Conservation (phyloP, 2,329 filamentous ascomycete genomes). For the Xylaria sp. region DNA sequence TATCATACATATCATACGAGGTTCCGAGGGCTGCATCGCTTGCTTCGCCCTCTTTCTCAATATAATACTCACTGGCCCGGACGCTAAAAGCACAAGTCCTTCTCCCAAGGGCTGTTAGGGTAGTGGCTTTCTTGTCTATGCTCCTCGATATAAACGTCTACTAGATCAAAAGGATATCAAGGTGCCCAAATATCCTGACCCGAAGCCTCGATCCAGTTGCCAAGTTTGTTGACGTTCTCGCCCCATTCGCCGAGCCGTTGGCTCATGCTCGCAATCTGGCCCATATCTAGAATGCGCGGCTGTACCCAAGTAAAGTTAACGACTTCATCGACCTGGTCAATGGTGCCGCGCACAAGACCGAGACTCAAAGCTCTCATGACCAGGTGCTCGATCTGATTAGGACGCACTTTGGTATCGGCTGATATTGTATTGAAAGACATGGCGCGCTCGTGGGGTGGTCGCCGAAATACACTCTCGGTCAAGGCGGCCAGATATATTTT, state of each 20-base stretch:
- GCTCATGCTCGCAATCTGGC: conserved; percentile 94
- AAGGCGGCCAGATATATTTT: conserved; percentile 98
- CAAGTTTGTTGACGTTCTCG: conserved; percentile 92
- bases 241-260: conserved; percentile 93
- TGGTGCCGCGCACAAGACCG: conserved; percentile 88
- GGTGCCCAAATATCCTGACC: conserved; percentile 97
- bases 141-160: background rate
- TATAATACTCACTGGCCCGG: background rate
- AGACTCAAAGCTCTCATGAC: conserved; percentile 99
- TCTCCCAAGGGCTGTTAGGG: conserved; percentile 3
- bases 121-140: conserved; percentile 6
- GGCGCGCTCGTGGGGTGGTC: conserved; percentile 92
- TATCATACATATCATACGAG: conserved; percentile 35
- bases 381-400: conserved; percentile 94
- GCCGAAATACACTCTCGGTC: conserved; percentile 95
- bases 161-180: conserved; percentile 33
- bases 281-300: conserved; percentile 96
- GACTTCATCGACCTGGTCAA: conserved; percentile 95
- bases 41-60: background rate
- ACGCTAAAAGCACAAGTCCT: conserved; percentile 6
- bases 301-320: conserved; percentile 99
- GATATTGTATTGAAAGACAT: conserved; percentile 93
- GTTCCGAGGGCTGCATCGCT: conserved; percentile 8
- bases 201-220: conserved; percentile 95
- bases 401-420: conserved; percentile 89